Base-by-base conservation (phyloP, 2,329 filamentous ascomycete genomes). In the Aspergillus arachidicola region DNA sequence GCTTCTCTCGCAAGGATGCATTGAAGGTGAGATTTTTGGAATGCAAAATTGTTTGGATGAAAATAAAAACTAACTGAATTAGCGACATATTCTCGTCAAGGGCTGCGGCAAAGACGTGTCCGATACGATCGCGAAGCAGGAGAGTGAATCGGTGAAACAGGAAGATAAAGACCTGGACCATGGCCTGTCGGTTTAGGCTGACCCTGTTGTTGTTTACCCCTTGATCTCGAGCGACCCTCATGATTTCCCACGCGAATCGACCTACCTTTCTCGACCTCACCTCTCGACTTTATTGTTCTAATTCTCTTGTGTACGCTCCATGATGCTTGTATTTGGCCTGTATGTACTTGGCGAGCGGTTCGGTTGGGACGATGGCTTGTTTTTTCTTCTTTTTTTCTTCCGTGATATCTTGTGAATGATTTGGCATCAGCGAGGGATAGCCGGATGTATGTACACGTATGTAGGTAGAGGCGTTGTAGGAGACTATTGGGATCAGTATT, bases 1-100 rank as follows among this genome's bases (percentile, higher is more conserved):
- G 92, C 75, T 99, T 99, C 74, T 97, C 94, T 3, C 86, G 95
- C 64, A 98, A 98, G 76, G 95, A 98, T 78, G 95, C 95, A 11
- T 83, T 99, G 34, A 98, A 98, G 91, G 95, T 98, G 82, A 87
- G 26, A n/a, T 46, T 10, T 55, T 10, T 63, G 21, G 57, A 26
- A n/a, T 46, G 14, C 21, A 32, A 6, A 16, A 14, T 34, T 16
- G 41, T 57, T 46, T 9, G 19, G 14, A 19, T 16, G 3, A 6
- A 14, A 48, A 10, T 12, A 16, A 43, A 50, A 46, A 43, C 62
- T 58, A 11, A 55, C 43, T 21, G 36, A 11, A 16, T 1, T 75
- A 90, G 87, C 82, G 87, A 75, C 87, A 90, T 75, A 87, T 89
- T 66, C 82, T 90, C 16, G 87, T 90, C 69, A 90, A 90, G 76